Evolutionary conservation across 2,329 filamentous ascomycete genomes (phyloP).

Genomic region (Annulohypoxylon truncatum): DNA sequence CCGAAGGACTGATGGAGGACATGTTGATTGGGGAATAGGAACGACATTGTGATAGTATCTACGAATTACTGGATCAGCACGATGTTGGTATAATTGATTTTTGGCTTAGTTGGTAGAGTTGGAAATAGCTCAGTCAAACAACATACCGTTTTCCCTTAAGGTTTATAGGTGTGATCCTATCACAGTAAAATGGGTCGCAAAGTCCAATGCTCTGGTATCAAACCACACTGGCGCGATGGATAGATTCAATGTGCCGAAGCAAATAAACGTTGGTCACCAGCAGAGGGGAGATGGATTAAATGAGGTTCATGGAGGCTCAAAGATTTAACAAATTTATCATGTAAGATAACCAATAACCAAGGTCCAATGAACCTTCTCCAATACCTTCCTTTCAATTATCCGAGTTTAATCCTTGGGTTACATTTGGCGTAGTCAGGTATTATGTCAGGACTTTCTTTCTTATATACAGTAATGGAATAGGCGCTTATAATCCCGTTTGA

Average conservation of each 20-base stretch:
- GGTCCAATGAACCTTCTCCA: slow-evolving; percentile 6
- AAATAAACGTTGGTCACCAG: slow-evolving; percentile 11
- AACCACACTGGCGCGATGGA: slow-evolving; percentile 3
- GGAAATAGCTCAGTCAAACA: slow-evolving; percentile 13
- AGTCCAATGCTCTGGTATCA: slow-evolving; percentile 9
- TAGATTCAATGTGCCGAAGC: not conserved
- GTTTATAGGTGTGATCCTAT: slow-evolving; percentile 3
- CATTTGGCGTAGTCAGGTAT: no score
- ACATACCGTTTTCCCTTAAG: slow-evolving; percentile 18
- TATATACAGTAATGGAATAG: not conserved
- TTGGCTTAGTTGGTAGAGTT: not conserved
- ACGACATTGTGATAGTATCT: slow-evolving; percentile 59
- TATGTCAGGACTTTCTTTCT: not conserved
- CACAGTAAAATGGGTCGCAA: slow-evolving; percentile 16
- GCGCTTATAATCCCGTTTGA: not conserved
- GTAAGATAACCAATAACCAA: slow-evolving; percentile 12
- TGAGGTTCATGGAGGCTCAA: slow-evolving; percentile 25
- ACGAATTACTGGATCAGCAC: slow-evolving; percentile 8
- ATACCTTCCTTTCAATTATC: not conserved
- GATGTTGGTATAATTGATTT: not conserved
- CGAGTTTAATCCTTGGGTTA: not conserved
- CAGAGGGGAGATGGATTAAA: not conserved
- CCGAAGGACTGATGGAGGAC: slow-evolving; percentile 67
- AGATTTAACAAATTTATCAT: slow-evolving; percentile 17
- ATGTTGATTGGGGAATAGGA: slow-evolving; percentile 65